phyloP scores from a whole-genome alignment of 2,329 filamentous ascomycete genomes.

The Coleophoma cylindrospora region DNA sequence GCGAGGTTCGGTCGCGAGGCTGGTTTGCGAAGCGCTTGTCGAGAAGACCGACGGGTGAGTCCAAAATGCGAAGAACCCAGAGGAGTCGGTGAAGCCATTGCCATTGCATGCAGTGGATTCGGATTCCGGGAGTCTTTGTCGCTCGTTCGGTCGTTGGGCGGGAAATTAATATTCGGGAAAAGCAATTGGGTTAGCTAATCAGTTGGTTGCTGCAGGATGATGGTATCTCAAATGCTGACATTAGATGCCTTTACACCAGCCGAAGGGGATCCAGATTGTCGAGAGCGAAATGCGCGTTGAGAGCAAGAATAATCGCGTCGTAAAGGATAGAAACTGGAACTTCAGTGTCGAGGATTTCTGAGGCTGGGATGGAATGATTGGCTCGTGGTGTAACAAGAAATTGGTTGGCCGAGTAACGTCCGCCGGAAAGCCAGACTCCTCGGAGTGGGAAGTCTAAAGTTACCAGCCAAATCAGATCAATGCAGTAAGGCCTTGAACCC shows the following conservation, averaged over 20 bases:
- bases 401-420: no score
- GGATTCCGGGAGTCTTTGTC: no score
- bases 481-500: no score
- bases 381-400: neutral
- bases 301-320: conserved; percentile 18
- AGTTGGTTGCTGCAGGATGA: conserved; percentile 7
- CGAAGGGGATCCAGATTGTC: conserved; percentile 7
- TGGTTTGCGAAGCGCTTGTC: conserved; percentile 48
- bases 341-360: neutral
- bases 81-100: conserved; percentile 51
- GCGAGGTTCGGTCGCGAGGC: conserved; percentile 36
- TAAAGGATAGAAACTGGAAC: conserved; percentile 1
- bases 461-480: no score
- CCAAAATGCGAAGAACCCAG: conserved; percentile 42
- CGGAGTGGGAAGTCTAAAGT: no score
- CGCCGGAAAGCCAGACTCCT: no score
- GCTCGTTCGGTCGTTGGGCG: neutral
- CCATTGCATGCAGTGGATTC: conserved; percentile 30
- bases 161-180: conserved; percentile 1
- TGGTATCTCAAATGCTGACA: conserved; percentile 9
- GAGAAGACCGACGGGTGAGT: conserved; percentile 40
- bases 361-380: conserved; percentile 1
- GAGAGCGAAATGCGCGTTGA: conserved; percentile 19
- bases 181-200: conserved; percentile 4
- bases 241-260: conserved; percentile 19